Evolutionary conservation across 306 rosid species (phyloP), one percentile per base, ranked within the genome.

Genomic region (Corylus avellana): DNA sequence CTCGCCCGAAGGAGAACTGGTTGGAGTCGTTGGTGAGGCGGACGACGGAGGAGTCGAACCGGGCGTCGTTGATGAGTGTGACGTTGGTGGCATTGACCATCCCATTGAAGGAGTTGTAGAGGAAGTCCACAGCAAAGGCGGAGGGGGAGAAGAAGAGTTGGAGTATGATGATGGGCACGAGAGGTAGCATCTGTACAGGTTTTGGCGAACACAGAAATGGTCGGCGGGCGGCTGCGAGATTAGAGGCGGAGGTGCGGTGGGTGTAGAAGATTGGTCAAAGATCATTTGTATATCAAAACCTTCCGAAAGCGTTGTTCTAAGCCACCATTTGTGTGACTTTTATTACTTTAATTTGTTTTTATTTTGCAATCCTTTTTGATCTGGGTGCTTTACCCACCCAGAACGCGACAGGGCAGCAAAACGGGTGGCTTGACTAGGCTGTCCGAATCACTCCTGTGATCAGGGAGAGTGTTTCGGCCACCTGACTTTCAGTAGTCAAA

Each of bases 1-100:
- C 82, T 14, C 98, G 86, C 3, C 97, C 98, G 7, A 77, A 63
- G 44, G 97, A 88, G 84, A 71, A 81, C 32, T 62, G 89, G 80
- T 88, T 87, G 32, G 90, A 84, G 73, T 92, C 91, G 84, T 92
- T 94, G 81, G 88, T 94, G 83, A 94, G 89, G 70, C 94, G 94
- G 62, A 94, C 66, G 74, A 85, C 87, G 51, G 91, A 14, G 67
- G 46, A 4, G 73, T 94, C 97, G 67, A 94, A 1, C 0, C 58
- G 81, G 0, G 98, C 89, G 54, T 94, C 98, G 87, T 77, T 77
- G 87, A 85, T 75, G 79, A 94, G 88, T 32, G 85, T 86, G 63
- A 94, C 42, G 84, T 84, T 85, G 49, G 89, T 86, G 70, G 76
- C 68, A 44, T 91, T 89, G 75, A 78, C n/a, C 72, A 32, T 0